Conservation (phyloP, 441 rosid genomes). For the Gossypium trilobum region DNA sequence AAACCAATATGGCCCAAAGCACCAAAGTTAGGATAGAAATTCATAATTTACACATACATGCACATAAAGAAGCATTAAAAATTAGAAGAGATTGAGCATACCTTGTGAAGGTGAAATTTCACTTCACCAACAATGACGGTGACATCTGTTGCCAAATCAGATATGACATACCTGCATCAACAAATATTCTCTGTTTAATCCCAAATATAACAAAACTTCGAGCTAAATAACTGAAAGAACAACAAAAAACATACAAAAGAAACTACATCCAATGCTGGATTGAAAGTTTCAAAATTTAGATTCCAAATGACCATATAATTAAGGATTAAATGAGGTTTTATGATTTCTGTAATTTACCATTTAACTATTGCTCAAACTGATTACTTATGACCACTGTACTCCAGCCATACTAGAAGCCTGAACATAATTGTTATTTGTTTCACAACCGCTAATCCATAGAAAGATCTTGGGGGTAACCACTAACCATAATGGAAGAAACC, state of each 20-base stretch:
- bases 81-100: constrained; percentile 13
- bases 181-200: constrained; percentile 21
- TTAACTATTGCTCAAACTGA: background rate
- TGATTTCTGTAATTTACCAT: background rate
- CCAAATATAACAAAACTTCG: constrained; percentile 1
- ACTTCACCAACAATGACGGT: constrained; percentile 60
- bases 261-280: background rate
- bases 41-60: background rate
- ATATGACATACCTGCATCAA: constrained; percentile 52
- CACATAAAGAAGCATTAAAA: background rate
- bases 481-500: background rate
- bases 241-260: background rate
- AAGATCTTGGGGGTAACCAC: background rate
- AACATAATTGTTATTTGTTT: background rate
- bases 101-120: constrained; percentile 87
- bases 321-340: background rate
- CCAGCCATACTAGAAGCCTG: background rate
- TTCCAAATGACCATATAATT: background rate
- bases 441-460: background rate
- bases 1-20: background rate
- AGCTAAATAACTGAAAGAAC: background rate
- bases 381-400: background rate
- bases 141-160: constrained; percentile 75
- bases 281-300: background rate
- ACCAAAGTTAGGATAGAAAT: background rate